Conservation (phyloP, 371 early-diverging fungal species). For the Syncephalastrum racemosum region DNA sequence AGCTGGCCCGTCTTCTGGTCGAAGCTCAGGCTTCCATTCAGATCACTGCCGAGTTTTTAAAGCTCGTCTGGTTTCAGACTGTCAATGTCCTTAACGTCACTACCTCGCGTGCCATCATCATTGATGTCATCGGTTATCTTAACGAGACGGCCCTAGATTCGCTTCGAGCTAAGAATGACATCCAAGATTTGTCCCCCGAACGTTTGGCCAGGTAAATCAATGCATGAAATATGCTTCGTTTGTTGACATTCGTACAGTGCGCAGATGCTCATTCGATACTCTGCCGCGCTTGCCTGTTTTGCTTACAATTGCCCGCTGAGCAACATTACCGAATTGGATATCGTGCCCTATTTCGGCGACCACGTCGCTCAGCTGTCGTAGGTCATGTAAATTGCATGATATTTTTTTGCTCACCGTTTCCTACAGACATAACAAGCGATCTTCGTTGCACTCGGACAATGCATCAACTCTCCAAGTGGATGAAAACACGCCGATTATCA, state of each 20-base stretch:
- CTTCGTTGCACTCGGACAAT: constrained; percentile 26
- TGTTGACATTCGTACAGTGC: constrained; percentile 14
- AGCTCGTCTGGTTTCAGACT: constrained; percentile 52
- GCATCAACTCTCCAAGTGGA: constrained; percentile 22
- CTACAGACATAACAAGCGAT: constrained; percentile 29
- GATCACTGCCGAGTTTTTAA: constrained; percentile 34
- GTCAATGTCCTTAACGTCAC: constrained; percentile 29
- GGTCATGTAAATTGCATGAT: constrained; percentile 8
- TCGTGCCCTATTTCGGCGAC: constrained; percentile 39
- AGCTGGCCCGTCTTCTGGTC: constrained; percentile 37
- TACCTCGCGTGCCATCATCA: constrained; percentile 32
- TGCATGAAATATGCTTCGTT: neutral
- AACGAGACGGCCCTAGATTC: constrained; percentile 36
- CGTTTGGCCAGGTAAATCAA: constrained; percentile 22
- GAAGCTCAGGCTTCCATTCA: constrained; percentile 25
- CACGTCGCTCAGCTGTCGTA: constrained; percentile 30
- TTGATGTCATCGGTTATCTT: constrained; percentile 42
- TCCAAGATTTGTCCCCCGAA: constrained; percentile 21
- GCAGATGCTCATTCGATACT: constrained; percentile 40
- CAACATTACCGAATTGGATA: constrained; percentile 36
- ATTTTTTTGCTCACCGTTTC: neutral
- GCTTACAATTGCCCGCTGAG: constrained; percentile 40
- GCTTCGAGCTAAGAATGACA: constrained; percentile 21
- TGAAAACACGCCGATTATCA: constrained; percentile 33
- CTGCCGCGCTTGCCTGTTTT: constrained; percentile 37